Conservation (phyloP, 2,329 filamentous ascomycete genomes). For the Pochonia chlamydosporia region DNA sequence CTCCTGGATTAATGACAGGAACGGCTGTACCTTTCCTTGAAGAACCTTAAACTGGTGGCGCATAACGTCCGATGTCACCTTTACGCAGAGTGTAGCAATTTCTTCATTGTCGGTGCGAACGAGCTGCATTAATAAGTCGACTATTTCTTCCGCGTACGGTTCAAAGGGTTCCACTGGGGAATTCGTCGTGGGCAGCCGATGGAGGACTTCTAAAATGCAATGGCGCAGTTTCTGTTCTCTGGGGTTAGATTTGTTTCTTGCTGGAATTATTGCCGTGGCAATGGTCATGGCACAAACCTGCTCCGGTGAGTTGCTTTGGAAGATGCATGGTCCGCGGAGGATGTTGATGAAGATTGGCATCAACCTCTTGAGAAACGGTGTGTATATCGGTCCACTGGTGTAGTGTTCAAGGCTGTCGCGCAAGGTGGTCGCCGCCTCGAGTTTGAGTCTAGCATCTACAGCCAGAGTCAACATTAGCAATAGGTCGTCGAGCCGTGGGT, state of each 20-base stretch:
- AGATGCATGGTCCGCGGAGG: slow-evolving; percentile 79
- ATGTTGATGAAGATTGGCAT: slow-evolving; percentile 87
- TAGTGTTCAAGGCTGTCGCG: slow-evolving; percentile 91
- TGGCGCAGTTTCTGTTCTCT: slow-evolving; percentile 74
- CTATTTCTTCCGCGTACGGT: slow-evolving; percentile 79
- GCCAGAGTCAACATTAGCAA: neutral
- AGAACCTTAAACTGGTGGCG: slow-evolving; percentile 85
- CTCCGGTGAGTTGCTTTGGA: slow-evolving; percentile 83
- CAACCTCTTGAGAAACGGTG: slow-evolving; percentile 75
- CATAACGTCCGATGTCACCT: slow-evolving; percentile 95
- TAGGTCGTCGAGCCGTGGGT: neutral
- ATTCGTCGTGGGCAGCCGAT: slow-evolving; percentile 70
- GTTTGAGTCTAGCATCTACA: slow-evolving; percentile 73
- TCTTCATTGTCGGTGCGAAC: slow-evolving; percentile 95
- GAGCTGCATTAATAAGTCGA: slow-evolving; percentile 83
- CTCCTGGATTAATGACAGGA: slow-evolving; percentile 87
- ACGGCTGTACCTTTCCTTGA: slow-evolving; percentile 73
- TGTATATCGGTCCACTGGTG: slow-evolving; percentile 70
- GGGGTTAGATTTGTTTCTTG: slow-evolving; percentile 12
- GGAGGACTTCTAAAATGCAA: slow-evolving; percentile 88
- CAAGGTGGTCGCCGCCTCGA: slow-evolving; percentile 76
- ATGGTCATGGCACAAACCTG: slow-evolving; percentile 54
- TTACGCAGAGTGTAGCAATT: slow-evolving; percentile 96
- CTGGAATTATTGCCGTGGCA: neutral
- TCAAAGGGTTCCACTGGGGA: slow-evolving; percentile 76